Evolutionary conservation across 805 yeast genomes (phyloP).

Genomic region (Candida nemodendra): DNA sequence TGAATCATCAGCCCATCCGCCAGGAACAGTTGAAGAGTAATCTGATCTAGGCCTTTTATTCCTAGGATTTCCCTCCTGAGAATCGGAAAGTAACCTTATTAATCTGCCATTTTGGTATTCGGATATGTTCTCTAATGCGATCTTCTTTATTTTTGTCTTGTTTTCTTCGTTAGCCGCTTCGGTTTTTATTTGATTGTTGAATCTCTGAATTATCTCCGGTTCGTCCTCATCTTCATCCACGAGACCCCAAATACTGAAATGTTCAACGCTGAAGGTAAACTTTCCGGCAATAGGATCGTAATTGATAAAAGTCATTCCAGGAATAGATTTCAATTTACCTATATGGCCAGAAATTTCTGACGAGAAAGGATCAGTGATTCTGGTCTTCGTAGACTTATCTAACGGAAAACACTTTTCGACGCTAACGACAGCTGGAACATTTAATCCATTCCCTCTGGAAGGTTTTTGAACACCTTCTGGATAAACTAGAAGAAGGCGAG

Average conservation of each 20-base stretch:
- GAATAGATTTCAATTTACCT: slow-evolving; percentile 47
- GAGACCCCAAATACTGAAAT: slow-evolving; percentile 94
- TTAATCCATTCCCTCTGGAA: slow-evolving; percentile 63
- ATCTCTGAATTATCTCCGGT: slow-evolving; percentile 37
- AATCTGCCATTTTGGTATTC: slow-evolving; percentile 14
- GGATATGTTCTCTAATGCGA: slow-evolving; percentile 23
- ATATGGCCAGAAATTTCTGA: slow-evolving; percentile 48
- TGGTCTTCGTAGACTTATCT: slow-evolving; percentile 24
- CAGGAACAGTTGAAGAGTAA: slow-evolving; percentile 27
- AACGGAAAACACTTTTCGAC: slow-evolving; percentile 60
- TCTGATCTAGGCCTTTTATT: slow-evolving; percentile 31
- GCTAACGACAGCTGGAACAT: slow-evolving; percentile 74
- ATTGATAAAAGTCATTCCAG: slow-evolving; percentile 77
- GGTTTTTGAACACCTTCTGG: slow-evolving; percentile 56
- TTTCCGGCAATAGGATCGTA: slow-evolving; percentile 72
- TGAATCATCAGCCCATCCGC: slow-evolving; percentile 28
- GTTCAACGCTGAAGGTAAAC: slow-evolving; percentile 83
- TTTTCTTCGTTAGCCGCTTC: slow-evolving; percentile 19
- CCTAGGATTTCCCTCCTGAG: slow-evolving; percentile 29
- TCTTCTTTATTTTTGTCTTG: slow-evolving; percentile 16
- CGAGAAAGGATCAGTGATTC: slow-evolving; percentile 33
- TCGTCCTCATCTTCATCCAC: slow-evolving; percentile 64
- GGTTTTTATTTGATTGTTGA: slow-evolving; percentile 27
- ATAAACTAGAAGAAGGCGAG: slow-evolving; percentile 58
- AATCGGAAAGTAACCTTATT: neutral